Evolutionary conservation across 257 asterid species (phyloP).

Genomic region (Plantago major): DNA sequence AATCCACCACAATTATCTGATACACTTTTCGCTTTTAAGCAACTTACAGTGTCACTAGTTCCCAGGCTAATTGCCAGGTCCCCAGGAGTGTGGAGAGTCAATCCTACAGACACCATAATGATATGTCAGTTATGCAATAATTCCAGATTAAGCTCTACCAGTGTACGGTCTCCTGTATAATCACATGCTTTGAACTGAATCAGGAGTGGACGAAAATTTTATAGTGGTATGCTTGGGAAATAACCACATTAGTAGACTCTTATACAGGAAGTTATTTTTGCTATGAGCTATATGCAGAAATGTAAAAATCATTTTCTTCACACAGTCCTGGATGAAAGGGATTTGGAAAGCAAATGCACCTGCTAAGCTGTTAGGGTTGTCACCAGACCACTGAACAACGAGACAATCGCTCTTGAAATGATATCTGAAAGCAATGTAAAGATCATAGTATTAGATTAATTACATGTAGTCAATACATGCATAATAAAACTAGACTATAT

Average conservation of each 20-base stretch:
- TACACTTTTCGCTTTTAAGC: neutral
- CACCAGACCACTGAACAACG: conserved; percentile 60
- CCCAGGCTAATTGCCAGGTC: conserved; percentile 75
- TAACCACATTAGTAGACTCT: too few species aligned
- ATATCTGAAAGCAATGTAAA: conserved; percentile 38
- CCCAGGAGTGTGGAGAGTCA: conserved; percentile 59
- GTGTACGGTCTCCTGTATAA: too few species aligned
- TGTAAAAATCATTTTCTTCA: neutral
- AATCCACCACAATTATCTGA: neutral
- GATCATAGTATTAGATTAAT: conserved; percentile 1
- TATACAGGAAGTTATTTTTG: too few species aligned
- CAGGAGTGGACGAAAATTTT: too few species aligned
- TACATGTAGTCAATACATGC: neutral
- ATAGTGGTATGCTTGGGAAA: too few species aligned
- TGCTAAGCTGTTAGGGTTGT: conserved; percentile 69
- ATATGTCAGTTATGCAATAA: conserved; percentile 2
- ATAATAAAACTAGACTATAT: neutral
- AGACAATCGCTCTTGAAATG: conserved; percentile 39
- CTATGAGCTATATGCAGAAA: neutral
- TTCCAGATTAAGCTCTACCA: neutral
- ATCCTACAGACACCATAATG: conserved; percentile 32
- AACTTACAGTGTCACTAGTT: conserved; percentile 71
- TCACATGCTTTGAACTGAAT: too few species aligned
- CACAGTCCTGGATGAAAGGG: neutral
- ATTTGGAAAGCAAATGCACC: conserved; percentile 26